Conservation (phyloP, 1,284 basidiomycete genomes). For the Volvariella volvacea region DNA sequence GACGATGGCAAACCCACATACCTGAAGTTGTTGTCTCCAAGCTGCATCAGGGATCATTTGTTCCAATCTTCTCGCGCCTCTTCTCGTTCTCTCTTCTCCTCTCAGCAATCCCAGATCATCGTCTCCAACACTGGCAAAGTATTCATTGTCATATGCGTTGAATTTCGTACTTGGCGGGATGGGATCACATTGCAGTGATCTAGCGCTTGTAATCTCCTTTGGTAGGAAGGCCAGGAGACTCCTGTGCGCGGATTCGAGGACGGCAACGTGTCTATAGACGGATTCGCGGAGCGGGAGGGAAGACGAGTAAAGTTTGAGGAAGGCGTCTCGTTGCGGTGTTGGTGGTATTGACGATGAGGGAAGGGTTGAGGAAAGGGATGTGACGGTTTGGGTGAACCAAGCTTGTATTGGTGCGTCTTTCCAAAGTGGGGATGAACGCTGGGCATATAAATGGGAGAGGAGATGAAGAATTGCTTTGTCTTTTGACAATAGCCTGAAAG, state of each 20-base stretch:
- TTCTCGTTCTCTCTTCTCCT: conserved; percentile 23
- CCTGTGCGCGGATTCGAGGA: conserved; percentile 57
- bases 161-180: conserved; percentile 60
- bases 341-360: conserved; percentile 25
- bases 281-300: conserved; percentile 36
- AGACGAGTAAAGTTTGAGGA: conserved; percentile 38
- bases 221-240: conserved; percentile 70
- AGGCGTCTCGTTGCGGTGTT: conserved; percentile 28
- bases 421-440: conserved; percentile 74
- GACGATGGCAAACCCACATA: conserved; percentile 15
- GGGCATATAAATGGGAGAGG: conserved; percentile 80
- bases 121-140: conserved; percentile 64
- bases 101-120: conserved; percentile 25
- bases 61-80: conserved; percentile 45
- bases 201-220: conserved; percentile 35
- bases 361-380: conserved; percentile 28
- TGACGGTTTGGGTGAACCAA: conserved; percentile 66
- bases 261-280: conserved; percentile 70
- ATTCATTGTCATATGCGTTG: conserved; percentile 60
- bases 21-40: conserved; percentile 51
- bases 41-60: conserved; percentile 50
- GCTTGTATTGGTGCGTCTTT: conserved; percentile 58
- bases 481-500: conserved; percentile 28
- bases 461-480: conserved; percentile 52
- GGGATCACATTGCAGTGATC: conserved; percentile 73